phyloP scores from a whole-genome alignment of 2,329 filamentous ascomycete genomes.

The Sarocladium kiliense region DNA sequence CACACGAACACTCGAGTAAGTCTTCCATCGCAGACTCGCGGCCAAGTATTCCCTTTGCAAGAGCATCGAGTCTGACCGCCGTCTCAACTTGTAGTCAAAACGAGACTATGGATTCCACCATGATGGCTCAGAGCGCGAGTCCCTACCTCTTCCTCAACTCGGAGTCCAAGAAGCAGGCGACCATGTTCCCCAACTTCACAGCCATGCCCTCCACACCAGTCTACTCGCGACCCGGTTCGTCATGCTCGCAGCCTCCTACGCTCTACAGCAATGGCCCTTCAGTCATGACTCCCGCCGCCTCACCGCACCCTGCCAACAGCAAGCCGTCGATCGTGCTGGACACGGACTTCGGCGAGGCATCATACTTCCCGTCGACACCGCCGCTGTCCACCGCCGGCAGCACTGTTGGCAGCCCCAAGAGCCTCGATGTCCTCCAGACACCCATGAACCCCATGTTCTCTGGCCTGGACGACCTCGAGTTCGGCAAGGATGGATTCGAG shows the following conservation, averaged over 20 bases:
- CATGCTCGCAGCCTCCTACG: conserved; percentile 57
- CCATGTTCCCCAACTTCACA: conserved; percentile 50
- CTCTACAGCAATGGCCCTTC: conserved; percentile 53
- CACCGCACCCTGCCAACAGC: conserved; percentile 67
- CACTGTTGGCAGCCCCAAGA: conserved; percentile 79
- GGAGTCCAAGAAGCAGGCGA: conserved; percentile 51
- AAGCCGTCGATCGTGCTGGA: conserved; percentile 77
- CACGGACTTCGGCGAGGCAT: conserved; percentile 65
- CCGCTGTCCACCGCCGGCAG: conserved; percentile 82
- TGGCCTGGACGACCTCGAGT: conserved; percentile 58
- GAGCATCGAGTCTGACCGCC: neutral
- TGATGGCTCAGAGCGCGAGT: conserved; percentile 58
- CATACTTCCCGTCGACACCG: conserved; percentile 79
- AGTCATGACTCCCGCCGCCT: conserved; percentile 69
- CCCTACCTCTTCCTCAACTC: conserved; percentile 86
- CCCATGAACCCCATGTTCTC: conserved; percentile 78
- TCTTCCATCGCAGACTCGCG: neutral
- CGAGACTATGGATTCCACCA: conserved; percentile 57
- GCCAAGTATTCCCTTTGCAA: neutral
- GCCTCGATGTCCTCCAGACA: conserved; percentile 72
- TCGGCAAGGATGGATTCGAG: conserved; percentile 66
- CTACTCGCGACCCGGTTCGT: conserved; percentile 61
- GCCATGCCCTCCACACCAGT: conserved; percentile 58
- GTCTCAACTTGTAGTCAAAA: neutral
- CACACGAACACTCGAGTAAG: neutral